Conservation (phyloP, 83 land plant species). For the Thuja plicata region DNA sequence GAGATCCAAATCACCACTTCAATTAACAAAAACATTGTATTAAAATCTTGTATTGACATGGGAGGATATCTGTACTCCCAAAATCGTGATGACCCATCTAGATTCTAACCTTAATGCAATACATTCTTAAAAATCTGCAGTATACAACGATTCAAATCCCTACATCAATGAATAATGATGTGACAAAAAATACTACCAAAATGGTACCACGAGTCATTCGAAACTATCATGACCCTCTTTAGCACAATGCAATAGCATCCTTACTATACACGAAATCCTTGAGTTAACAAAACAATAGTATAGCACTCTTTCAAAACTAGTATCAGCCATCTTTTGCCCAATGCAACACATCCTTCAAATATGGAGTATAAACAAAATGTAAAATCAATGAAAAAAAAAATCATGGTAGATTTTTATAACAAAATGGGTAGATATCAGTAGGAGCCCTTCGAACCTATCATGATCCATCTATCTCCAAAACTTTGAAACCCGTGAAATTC, state of each 20-base stretch:
- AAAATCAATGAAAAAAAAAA: background rate
- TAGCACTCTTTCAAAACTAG: background rate
- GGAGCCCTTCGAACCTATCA: background rate
- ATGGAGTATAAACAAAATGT: background rate
- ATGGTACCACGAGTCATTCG: background rate
- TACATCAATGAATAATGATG: background rate
- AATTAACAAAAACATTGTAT: background rate
- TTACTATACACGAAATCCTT: background rate
- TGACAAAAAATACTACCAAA: background rate
- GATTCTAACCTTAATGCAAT: background rate
- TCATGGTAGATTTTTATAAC: background rate
- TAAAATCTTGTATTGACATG: background rate
- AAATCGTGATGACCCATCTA: background rate
- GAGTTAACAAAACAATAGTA: background rate
- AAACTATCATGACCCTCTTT: background rate
- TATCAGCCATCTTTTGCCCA: background rate
- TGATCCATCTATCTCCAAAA: background rate
- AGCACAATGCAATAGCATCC: background rate
- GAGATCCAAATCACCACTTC: background rate
- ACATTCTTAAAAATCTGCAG: background rate
- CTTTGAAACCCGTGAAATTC: background rate
- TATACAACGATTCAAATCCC: background rate
- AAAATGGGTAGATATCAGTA: background rate
- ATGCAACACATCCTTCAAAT: background rate
- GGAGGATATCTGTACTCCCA: background rate